These are phyloP conservation scores for Didymella pinodella DNA, from an alignment of 2,329 filamentous ascomycete genomes.

Conservation along the genomic window DNA sequence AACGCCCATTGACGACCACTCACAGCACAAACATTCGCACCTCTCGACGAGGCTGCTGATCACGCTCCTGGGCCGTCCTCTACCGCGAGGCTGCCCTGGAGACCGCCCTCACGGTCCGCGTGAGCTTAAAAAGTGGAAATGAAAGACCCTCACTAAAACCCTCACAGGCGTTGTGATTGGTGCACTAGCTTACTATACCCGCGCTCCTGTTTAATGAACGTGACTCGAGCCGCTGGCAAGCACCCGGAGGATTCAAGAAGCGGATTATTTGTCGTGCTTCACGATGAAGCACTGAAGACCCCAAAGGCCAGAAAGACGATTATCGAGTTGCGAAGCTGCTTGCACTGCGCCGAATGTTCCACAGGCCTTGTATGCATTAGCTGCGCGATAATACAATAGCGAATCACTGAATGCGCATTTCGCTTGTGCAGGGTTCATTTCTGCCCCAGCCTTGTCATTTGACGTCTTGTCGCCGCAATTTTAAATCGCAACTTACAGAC, in stretches of 20 bases:
- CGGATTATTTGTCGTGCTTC: slow-evolving; percentile 7
- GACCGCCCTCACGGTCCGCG: slow-evolving; percentile 25
- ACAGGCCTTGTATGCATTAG: slow-evolving; percentile 17
- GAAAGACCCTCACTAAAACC: slow-evolving; percentile 25
- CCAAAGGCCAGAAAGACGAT: neutral
- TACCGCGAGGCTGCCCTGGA: slow-evolving; percentile 26
- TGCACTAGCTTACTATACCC: slow-evolving; percentile 30
- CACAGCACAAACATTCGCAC: neutral
- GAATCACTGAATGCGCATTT: slow-evolving; percentile 14
- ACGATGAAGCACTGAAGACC: slow-evolving; percentile 3
- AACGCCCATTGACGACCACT: neutral
- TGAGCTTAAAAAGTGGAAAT: slow-evolving; percentile 49
- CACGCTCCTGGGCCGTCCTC: slow-evolving; percentile 22
- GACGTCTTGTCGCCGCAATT: slow-evolving; percentile 24
- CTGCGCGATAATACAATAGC: slow-evolving; percentile 10
- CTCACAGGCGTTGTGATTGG: slow-evolving; percentile 34
- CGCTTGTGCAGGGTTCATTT: slow-evolving; percentile 23
- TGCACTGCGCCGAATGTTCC: slow-evolving; percentile 6
- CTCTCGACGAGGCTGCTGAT: slow-evolving; percentile 21
- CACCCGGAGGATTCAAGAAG: slow-evolving; percentile 19
- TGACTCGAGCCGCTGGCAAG: slow-evolving; percentile 22
- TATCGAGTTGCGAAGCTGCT: neutral
- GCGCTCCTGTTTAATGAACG: slow-evolving; percentile 35
- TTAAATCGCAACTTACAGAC: slow-evolving; percentile 25
- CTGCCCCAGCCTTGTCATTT: slow-evolving; percentile 25